Conservation (phyloP, 208 protist genomes). For the Leishmania martiniquensis region DNA sequence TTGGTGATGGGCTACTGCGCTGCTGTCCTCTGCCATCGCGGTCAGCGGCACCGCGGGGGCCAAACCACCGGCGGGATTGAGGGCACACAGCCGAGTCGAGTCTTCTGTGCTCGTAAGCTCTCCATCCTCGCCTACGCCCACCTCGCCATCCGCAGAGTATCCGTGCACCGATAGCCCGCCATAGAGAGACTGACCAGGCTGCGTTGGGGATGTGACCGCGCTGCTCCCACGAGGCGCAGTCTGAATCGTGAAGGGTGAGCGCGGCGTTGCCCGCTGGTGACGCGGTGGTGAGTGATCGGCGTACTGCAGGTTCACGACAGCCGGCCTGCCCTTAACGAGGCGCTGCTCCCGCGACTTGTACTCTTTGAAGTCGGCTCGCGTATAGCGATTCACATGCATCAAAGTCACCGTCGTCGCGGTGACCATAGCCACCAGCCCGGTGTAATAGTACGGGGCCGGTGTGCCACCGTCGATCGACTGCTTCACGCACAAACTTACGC, state of each 20-base stretch:
- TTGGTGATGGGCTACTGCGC: neutral
- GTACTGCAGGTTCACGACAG: neutral
- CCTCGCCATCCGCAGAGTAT: neutral
- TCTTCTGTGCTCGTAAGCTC: neutral
- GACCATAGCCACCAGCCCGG: conserved; percentile 64
- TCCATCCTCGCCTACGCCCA: neutral
- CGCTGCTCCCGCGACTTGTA: conserved; percentile 19
- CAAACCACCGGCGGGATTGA: conserved; percentile 12
- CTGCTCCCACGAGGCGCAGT: neutral
- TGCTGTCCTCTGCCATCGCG: neutral
- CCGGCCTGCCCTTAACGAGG: neutral
- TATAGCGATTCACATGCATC: conserved; percentile 69
- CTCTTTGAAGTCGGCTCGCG: conserved; percentile 44
- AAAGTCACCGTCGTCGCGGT: conserved; percentile 64
- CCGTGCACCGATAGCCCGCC: neutral
- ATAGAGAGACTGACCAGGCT: neutral
- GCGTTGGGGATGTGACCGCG: neutral
- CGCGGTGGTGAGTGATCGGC: neutral
- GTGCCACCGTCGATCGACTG: conserved; percentile 34
- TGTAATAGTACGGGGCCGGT: conserved; percentile 45
- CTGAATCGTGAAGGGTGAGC: neutral
- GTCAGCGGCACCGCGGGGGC: conserved; percentile 4
- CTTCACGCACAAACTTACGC: conserved; percentile 50
- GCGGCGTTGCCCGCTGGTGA: neutral
- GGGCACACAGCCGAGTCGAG: neutral